A percentile compares a stretch with the other conserved stretches of the same genome.
Conservation (phyloP, 2,329 filamentous ascomycete species). For the Cladosporium sp. region DNA sequence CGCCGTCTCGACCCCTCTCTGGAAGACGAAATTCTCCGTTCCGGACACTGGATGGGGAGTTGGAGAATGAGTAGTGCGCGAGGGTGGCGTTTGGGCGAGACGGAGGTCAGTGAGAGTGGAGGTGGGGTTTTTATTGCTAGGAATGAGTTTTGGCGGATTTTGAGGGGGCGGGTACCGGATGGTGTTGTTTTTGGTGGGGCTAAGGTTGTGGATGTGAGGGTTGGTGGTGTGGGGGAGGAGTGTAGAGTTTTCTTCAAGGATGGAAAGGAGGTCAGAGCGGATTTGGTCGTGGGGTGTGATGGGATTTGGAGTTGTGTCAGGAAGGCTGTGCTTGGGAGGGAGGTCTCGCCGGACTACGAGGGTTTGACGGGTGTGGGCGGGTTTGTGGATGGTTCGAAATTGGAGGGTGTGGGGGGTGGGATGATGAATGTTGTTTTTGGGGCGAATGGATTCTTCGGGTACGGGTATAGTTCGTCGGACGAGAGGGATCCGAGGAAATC, state of each 20-base stretch:
- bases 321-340: slow-evolving; percentile 33
- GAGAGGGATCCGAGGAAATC: slow-evolving; percentile 22
- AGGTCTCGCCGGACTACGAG: slow-evolving; percentile 31
- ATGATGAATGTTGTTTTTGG: slow-evolving; percentile 45
- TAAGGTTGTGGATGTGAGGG: slow-evolving; percentile 13
- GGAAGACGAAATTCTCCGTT: slow-evolving; percentile 6
- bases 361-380: slow-evolving; percentile 44
- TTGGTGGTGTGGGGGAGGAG: neutral
- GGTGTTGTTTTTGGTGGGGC: neutral
- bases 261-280: neutral
- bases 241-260: slow-evolving; percentile 13
- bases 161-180: slow-evolving; percentile 9
- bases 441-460: slow-evolving; percentile 49
- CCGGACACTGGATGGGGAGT: slow-evolving; percentile 1
- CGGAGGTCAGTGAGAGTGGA: neutral
- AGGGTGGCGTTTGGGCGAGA: slow-evolving; percentile 6
- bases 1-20: slow-evolving; percentile 7
- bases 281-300: slow-evolving; percentile 17
- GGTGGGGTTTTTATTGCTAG: slow-evolving; percentile 10
- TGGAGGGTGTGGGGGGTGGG: slow-evolving; percentile 23
- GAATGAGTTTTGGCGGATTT: slow-evolving; percentile 7
- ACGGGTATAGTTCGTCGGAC: slow-evolving; percentile 30
- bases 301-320: slow-evolving; percentile 19
- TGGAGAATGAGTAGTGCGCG: slow-evolving; percentile 11
- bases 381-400: slow-evolving; percentile 35